Conservation (phyloP, 2,329 filamentous ascomycete genomes). For the Pseudocercospora eumusae region DNA sequence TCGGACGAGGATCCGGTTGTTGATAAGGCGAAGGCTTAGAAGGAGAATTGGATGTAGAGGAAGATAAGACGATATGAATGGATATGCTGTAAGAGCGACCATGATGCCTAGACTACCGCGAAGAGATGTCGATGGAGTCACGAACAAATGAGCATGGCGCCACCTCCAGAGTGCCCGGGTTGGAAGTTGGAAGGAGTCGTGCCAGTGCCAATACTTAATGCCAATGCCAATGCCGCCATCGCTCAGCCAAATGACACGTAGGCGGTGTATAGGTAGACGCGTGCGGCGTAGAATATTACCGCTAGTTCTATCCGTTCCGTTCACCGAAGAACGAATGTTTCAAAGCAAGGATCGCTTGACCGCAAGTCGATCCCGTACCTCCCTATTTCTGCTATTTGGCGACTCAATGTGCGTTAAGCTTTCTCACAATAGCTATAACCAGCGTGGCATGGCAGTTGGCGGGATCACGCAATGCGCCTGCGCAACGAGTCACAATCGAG, state of each 20-base stretch:
- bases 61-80: not conserved
- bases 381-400: not conserved
- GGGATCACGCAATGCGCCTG: not conserved
- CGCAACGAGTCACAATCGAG: conserved; percentile 1
- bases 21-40: conserved; percentile 35
- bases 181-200: not conserved
- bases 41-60: not conserved
- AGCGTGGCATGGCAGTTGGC: conserved; percentile 2
- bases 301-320: no score
- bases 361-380: not conserved
- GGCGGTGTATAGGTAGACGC: conserved; percentile 3
- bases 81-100: no score
- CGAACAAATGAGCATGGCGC: not conserved
- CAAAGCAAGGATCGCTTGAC: conserved; percentile 5
- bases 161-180: not conserved
- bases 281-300: not conserved
- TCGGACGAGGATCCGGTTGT: conserved; percentile 61
- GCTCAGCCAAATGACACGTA: conserved; percentile 4
- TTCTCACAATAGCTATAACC: not conserved
- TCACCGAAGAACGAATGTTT: not conserved
- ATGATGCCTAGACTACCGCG: no score
- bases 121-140: no score
- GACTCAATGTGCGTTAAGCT: conserved; percentile 8
- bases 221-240: conserved; percentile 2
- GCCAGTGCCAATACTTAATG: not conserved